A percentile compares a stretch with the other conserved stretches of the same genome.
These are phyloP conservation scores for Boletus edulis DNA, from an alignment of 768 basidiomycete genomes.

Conservation along the genomic window DNA sequence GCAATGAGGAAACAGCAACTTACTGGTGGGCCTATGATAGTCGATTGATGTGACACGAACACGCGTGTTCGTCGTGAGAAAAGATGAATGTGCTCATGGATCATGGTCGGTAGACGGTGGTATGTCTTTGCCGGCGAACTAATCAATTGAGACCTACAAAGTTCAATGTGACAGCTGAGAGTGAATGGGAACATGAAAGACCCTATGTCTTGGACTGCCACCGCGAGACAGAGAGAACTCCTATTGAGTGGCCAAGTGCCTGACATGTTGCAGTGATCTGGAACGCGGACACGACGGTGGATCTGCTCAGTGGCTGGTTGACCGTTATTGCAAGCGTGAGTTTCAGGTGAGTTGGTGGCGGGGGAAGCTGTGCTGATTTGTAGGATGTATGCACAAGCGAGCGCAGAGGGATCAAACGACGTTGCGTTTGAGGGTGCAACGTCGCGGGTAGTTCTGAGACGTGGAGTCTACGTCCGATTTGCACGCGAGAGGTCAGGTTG, in stretches of 20 bases:
- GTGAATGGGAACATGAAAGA: not conserved
- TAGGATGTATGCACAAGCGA: no score
- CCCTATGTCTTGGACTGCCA: not conserved
- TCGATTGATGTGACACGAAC: not conserved
- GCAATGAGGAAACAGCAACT: no score
- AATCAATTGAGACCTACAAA: not conserved
- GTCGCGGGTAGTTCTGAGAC: no score
- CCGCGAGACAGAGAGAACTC: not conserved
- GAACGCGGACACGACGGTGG: no score
- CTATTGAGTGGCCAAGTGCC: not conserved
- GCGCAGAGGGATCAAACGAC: no score
- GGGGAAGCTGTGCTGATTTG: no score
- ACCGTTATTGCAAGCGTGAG: no score
- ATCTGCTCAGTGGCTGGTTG: no score
- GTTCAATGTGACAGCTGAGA: conserved; percentile 4
- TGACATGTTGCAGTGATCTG: no score
- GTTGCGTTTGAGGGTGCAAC: no score
- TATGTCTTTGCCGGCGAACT: not conserved
- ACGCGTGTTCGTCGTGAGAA: not conserved
- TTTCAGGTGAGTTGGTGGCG: no score
- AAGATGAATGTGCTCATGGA: not conserved
- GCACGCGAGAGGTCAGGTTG: not conserved
- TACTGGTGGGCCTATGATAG: not conserved
- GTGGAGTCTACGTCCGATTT: not conserved
- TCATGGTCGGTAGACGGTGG: not conserved